Evolutionary conservation across 1,139 yeast genomes (phyloP).

Genomic region (Magnusiomyces tetraspermus): DNA sequence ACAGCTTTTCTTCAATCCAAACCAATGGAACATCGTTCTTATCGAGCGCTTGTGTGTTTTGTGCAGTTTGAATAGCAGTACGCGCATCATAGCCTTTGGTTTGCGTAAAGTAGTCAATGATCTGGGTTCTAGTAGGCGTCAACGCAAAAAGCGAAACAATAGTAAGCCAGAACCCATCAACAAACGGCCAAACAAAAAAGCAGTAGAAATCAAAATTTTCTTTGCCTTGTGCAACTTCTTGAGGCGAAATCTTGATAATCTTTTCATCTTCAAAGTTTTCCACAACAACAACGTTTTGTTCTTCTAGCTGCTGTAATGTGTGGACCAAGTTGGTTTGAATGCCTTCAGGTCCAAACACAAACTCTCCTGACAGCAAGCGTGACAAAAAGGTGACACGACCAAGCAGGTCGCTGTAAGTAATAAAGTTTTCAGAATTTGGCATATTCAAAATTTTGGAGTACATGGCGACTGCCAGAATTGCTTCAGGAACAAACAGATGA

Average conservation of each 20-base stretch:
- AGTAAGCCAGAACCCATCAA: conserved; percentile 39
- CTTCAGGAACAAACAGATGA: conserved; percentile 36
- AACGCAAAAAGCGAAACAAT: conserved; percentile 33
- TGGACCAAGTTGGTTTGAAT: conserved; percentile 30
- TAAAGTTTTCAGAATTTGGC: conserved; percentile 9
- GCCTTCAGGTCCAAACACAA: conserved; percentile 35
- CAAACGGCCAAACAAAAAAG: conserved; percentile 37
- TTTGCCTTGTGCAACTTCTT: conserved; percentile 29
- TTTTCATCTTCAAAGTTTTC: conserved; percentile 13
- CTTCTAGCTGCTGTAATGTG: conserved; percentile 27
- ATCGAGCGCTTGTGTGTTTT: not conserved
- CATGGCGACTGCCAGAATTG: conserved; percentile 34
- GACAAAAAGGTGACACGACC: conserved; percentile 31
- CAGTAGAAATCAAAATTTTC: conserved; percentile 37
- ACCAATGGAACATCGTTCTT: conserved; percentile 12
- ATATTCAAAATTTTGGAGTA: conserved; percentile 22
- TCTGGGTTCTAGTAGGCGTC: conserved; percentile 23
- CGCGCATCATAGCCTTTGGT: not conserved
- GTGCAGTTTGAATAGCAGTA: not conserved
- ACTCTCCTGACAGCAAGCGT: conserved; percentile 34
- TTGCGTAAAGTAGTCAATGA: not conserved
- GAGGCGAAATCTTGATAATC: conserved; percentile 5
- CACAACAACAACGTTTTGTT: conserved; percentile 26
- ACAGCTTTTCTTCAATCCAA: conserved; percentile 30
- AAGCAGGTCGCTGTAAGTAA: conserved; percentile 21